Evolutionary conservation across 768 basidiomycete genomes (phyloP), one percentile per base, ranked within the genome.

Genomic region (Boletus rubropictus): DNA sequence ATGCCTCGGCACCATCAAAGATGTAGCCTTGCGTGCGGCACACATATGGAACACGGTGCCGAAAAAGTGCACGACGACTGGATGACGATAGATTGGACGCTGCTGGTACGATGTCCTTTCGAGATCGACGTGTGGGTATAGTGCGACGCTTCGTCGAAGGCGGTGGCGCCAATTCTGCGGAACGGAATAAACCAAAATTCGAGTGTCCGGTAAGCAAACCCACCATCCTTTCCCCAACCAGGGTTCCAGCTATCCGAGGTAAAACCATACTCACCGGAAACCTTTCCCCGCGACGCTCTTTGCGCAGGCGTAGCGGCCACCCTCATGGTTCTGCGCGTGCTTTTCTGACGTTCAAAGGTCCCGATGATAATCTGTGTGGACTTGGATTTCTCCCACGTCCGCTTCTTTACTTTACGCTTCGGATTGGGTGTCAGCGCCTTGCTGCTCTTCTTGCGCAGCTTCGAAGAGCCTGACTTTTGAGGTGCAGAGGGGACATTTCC

Each of bases 11-110:
- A 7, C 43, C 46, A 0, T 54, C 48, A 5, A 56, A 44, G 17
- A 61, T 51, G 22, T 54, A 63, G 1, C 60, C 65, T 38, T 68
- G 58, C 14, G 54, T 56, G 7, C 58, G 60, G 14, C 62, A 66
- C 12, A 55, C 49, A 35, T 66, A 65, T 15, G 59, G 50, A 27
- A 58, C 38, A 3, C 34, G 48, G 33, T 64, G 61, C 4, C 50
- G 51, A 29, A 64, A 65, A 9, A 52, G 53, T 7, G 52, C 47
- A 24, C 39, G 56, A 24, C 39, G 56, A 3, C 27, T 22, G 24
- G 42, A 51, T 1, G 55, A 31, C n/a, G 57, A 51, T 7, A 37
- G 7, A 1, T 44, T n/a, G 1, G 48, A 42, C 0, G 8, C 6
- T 3, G 39, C 47, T 0, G 35, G 29, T 0, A 53, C 53, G 0